A percentile compares a stretch with the other conserved stretches of the same genome.
Conservation (phyloP, 257 asterid genomes). For the Penstemon newberryi region DNA sequence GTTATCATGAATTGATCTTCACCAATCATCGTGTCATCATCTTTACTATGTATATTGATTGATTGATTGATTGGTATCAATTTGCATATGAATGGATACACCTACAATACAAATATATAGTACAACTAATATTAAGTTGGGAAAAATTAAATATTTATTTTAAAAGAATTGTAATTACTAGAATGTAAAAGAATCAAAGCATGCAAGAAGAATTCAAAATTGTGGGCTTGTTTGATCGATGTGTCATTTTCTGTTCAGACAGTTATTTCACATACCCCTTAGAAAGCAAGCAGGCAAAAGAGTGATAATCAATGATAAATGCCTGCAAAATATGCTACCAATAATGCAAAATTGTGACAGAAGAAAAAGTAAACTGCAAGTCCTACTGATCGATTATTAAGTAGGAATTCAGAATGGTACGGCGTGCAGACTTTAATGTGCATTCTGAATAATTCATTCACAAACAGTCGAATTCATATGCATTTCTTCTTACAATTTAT, state of each 20-base stretch:
- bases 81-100: too few species aligned
- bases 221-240: constrained; percentile 27
- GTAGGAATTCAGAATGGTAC: not conserved
- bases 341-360: constrained; percentile 40
- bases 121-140: too few species aligned
- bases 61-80: not conserved
- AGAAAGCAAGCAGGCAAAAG: constrained; percentile 33
- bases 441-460: too few species aligned
- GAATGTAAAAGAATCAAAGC: not conserved
- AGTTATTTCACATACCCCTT: constrained; percentile 33
- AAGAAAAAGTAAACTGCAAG: constrained; percentile 20
- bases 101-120: too few species aligned
- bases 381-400: constrained; percentile 9
- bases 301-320: constrained; percentile 28
- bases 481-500: not conserved
- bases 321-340: constrained; percentile 38
- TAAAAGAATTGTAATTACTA: not conserved
- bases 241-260: constrained; percentile 50
- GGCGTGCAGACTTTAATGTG: not conserved
- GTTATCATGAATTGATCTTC: constrained; percentile 28
- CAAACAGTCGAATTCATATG: not conserved
- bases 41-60: constrained; percentile 19
- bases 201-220: not conserved
- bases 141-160: too few species aligned
- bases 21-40: constrained; percentile 35